These are phyloP conservation scores for Nidula niveotomentosa DNA, from an alignment of 1,284 basidiomycete species.

Conservation along the genomic window DNA sequence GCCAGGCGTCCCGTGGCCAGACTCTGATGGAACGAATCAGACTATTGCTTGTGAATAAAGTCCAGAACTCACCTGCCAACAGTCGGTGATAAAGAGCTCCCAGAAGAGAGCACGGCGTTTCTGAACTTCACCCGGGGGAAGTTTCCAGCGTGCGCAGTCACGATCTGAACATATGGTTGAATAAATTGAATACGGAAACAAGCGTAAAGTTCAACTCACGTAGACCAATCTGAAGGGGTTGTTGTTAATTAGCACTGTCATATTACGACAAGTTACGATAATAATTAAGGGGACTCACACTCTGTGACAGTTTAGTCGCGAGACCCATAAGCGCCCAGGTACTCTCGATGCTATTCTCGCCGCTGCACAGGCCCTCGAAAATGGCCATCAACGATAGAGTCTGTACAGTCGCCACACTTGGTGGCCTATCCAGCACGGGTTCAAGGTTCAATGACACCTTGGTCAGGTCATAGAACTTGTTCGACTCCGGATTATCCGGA, in stretches of 20 bases:
- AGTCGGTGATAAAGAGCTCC: conserved; percentile 70
- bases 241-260: no score
- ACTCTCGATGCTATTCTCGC: conserved; percentile 59
- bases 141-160: conserved; percentile 67
- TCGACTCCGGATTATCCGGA: conserved; percentile 49
- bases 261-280: no score
- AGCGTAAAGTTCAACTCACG: conserved; percentile 38
- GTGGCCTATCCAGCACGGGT: conserved; percentile 64
- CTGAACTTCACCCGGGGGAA: conserved; percentile 58
- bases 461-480: conserved; percentile 53
- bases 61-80: conserved; percentile 53
- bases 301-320: conserved; percentile 62
- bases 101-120: conserved; percentile 71
- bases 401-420: conserved; percentile 68
- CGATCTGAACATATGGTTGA: conserved; percentile 42
- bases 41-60: not conserved
- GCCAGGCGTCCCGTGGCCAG: conserved; percentile 64
- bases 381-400: conserved; percentile 65
- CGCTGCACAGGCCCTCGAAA: conserved; percentile 58
- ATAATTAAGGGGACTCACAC: conserved; percentile 39
- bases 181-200: not conserved
- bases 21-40: conserved; percentile 31
- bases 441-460: conserved; percentile 64
- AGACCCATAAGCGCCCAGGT: conserved; percentile 64
- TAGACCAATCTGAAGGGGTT: conserved; percentile 50